Conservation (phyloP, 306 rosid species). For the Trifolium fragiferum region DNA sequence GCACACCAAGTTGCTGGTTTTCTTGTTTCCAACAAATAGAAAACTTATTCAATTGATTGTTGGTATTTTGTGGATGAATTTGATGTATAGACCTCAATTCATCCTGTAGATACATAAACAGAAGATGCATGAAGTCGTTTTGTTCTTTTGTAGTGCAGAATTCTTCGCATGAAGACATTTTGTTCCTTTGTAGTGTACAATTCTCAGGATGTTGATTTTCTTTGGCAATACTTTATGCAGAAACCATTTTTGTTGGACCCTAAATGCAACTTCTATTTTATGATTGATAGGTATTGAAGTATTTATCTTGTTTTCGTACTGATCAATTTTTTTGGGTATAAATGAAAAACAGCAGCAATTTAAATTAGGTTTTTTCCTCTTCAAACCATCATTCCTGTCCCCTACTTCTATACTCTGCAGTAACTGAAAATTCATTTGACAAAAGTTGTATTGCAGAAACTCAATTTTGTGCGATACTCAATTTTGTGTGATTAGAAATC, state of each 20-base stretch:
- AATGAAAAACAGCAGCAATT: background rate
- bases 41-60: constrained; percentile 41
- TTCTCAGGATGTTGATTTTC: constrained; percentile 19
- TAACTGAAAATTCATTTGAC: background rate
- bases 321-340: background rate
- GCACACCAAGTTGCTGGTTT: constrained; percentile 49
- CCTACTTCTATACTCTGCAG: background rate
- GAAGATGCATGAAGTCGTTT: constrained; percentile 19
- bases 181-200: background rate
- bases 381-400: background rate
- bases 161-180: constrained; percentile 23
- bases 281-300: background rate
- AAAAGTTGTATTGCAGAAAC: background rate
- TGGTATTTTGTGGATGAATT: constrained; percentile 35
- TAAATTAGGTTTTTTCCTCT: background rate
- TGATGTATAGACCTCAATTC: constrained; percentile 32
- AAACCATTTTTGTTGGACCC: constrained; percentile 7
- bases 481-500: no score
- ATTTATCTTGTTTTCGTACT: background rate
- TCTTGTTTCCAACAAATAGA: constrained; percentile 42
- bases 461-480: no score
- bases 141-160: background rate
- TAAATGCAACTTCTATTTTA: background rate
- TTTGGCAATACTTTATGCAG: constrained; percentile 8
- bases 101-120: constrained; percentile 31